A percentile compares a stretch with the other conserved stretches of the same genome.
Conservation (phyloP, 108 stramenopile genomes). For the Fistulifera pelliculosa region DNA sequence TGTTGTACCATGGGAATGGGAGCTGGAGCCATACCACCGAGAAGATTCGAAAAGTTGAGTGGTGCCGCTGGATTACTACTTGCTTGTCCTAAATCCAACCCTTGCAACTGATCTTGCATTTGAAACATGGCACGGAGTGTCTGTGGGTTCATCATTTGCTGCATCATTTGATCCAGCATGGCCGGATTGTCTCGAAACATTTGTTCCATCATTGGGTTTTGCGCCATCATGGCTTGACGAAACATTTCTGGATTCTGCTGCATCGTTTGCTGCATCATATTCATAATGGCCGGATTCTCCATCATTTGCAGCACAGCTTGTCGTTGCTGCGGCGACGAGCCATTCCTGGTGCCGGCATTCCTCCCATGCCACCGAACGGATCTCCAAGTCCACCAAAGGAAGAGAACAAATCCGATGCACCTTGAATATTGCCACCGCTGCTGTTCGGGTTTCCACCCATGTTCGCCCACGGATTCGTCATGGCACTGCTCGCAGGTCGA, state of each 20-base stretch:
- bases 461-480: conserved; percentile 3
- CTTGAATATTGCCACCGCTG: background rate
- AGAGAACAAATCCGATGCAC: background rate
- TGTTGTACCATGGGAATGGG: background rate
- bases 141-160: conserved; percentile 64
- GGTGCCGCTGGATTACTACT: conserved; percentile 1
- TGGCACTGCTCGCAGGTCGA: background rate
- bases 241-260: conserved; percentile 62
- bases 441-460: conserved; percentile 9
- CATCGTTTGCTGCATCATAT: conserved; percentile 61
- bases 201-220: conserved; percentile 69
- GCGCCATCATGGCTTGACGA: conserved; percentile 43
- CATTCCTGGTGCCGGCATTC: background rate
- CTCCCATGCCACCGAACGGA: background rate
- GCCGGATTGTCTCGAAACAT: conserved; percentile 63
- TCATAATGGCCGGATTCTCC: conserved; percentile 37
- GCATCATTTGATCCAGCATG: conserved; percentile 37
- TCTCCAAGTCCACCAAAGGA: background rate
- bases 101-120: conserved; percentile 34
- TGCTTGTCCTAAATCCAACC: too few relatives aligned
- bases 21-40: background rate
- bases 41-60: background rate
- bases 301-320: conserved; percentile 41
- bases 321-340: conserved; percentile 5
- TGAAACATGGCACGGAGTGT: conserved; percentile 62